Percentiles rank a stretch among this genome's conserved stretches.
Conservation (phyloP, 768 basidiomycete species). For the Mycena vulgaris region DNA sequence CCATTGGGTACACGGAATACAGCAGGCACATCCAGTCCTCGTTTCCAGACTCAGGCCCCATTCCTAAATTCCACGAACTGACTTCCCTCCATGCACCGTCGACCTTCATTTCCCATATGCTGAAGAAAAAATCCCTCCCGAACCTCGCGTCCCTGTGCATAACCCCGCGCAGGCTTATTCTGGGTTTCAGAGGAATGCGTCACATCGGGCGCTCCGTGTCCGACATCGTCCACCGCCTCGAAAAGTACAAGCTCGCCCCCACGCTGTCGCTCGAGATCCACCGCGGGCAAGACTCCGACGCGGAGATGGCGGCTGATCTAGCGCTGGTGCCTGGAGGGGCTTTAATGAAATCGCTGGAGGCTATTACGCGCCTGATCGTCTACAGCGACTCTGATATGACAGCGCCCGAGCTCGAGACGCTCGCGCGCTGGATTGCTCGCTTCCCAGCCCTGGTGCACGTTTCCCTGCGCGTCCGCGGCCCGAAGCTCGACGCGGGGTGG, state of each 20-base stretch:
- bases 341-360: not conserved
- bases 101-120: slow-evolving; percentile 29
- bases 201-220: slow-evolving; percentile 31
- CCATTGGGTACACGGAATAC: slow-evolving; percentile 38
- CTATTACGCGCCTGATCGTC: slow-evolving; percentile 35
- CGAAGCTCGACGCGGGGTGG: slow-evolving; percentile 4
- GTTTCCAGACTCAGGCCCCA: slow-evolving; percentile 32
- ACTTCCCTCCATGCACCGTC: slow-evolving; percentile 33
- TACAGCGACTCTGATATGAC: slow-evolving; percentile 20
- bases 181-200: slow-evolving; percentile 27
- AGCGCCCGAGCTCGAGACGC: slow-evolving; percentile 22
- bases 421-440: slow-evolving; percentile 35
- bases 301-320: slow-evolving; percentile 27
- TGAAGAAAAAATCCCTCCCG: slow-evolving; percentile 29
- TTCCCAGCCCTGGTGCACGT: slow-evolving; percentile 34
- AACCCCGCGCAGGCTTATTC: slow-evolving; percentile 33
- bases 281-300: slow-evolving; percentile 17
- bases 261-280: slow-evolving; percentile 30
- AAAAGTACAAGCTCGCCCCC: slow-evolving; percentile 28
- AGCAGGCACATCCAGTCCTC: slow-evolving; percentile 28
- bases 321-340: slow-evolving; percentile 9
- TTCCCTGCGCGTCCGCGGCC: slow-evolving; percentile 20
- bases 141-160: slow-evolving; percentile 21
- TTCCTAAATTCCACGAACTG: slow-evolving; percentile 24
- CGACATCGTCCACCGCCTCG: slow-evolving; percentile 28